These are phyloP conservation scores for Chamaecrista fasciculata DNA, from an alignment of 306 rosid species.

Conservation along the genomic window DNA sequence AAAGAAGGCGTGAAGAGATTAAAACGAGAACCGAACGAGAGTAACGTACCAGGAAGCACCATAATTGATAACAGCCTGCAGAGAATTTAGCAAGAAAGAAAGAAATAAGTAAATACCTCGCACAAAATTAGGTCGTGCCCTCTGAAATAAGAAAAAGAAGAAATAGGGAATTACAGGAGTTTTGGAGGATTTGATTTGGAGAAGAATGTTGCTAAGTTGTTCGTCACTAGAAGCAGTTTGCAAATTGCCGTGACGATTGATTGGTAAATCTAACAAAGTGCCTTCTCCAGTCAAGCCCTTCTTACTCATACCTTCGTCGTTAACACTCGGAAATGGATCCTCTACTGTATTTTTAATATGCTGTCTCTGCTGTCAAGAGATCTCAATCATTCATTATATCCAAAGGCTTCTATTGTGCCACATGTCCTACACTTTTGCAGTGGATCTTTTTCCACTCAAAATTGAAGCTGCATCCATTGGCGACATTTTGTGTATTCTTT, in stretches of 20 bases:
- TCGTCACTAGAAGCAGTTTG: conserved; percentile 65
- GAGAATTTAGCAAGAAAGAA: conserved; percentile 12
- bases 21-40: not conserved
- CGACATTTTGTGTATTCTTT: too few relatives aligned
- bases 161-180: conserved; percentile 47
- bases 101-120: not conserved
- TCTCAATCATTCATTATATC: too few relatives aligned
- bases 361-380: too few relatives aligned
- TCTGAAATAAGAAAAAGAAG: not conserved
- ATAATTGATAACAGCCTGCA: conserved; percentile 88
- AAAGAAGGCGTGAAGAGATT: not conserved
- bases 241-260: conserved; percentile 52
- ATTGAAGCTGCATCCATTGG: too few relatives aligned
- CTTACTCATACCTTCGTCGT: conserved; percentile 29
- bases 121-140: not conserved
- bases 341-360: too few relatives aligned
- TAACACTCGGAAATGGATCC: too few relatives aligned
- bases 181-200: conserved; percentile 73
- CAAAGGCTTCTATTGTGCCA: too few relatives aligned
- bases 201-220: conserved; percentile 48
- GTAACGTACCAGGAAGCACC: conserved; percentile 81
- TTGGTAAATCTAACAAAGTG: conserved; percentile 31
- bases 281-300: conserved; percentile 44
- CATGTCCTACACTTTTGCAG: too few relatives aligned
- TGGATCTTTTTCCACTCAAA: too few relatives aligned